phyloP scores from a whole-genome alignment of 345 rosid species.

The Kandelia obovata region DNA sequence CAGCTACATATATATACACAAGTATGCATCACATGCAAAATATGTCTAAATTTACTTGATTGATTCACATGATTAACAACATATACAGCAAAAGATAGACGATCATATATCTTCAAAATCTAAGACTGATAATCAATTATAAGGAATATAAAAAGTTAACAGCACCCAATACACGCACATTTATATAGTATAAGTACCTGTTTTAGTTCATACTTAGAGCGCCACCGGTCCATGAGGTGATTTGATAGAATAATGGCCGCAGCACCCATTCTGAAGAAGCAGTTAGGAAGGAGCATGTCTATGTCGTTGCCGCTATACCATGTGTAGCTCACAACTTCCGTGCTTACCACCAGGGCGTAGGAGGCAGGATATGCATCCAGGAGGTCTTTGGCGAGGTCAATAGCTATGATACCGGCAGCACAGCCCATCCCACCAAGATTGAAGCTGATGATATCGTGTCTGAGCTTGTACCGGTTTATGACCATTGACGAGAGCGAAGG shows the following conservation, averaged over 20 bases:
- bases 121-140: not conserved
- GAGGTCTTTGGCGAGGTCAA: slow-evolving; percentile 60
- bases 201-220: slow-evolving; percentile 15
- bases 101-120: not conserved
- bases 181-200: not conserved
- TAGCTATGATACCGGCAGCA: slow-evolving; percentile 64
- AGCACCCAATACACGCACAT: no score
- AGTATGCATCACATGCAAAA: not conserved
- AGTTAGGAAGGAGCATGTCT: slow-evolving; percentile 64
- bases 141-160: no score
- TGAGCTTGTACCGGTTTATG: slow-evolving; percentile 64
- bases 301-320: slow-evolving; percentile 58
- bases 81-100: no score
- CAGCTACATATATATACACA: slow-evolving; percentile 33
- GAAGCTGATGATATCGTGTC: slow-evolving; percentile 59
- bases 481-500: slow-evolving; percentile 71
- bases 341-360: slow-evolving; percentile 64
- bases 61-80: no score
- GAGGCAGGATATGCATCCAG: slow-evolving; percentile 47
- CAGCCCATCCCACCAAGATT: slow-evolving; percentile 87
- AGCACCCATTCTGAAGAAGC: slow-evolving; percentile 73
- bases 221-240: slow-evolving; percentile 22
- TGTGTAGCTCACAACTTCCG: slow-evolving; percentile 55
- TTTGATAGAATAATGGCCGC: slow-evolving; percentile 68
- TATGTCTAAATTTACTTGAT: no score